phyloP scores from a whole-genome alignment of 2,329 filamentous ascomycete species.

The Botryotinia convoluta region DNA sequence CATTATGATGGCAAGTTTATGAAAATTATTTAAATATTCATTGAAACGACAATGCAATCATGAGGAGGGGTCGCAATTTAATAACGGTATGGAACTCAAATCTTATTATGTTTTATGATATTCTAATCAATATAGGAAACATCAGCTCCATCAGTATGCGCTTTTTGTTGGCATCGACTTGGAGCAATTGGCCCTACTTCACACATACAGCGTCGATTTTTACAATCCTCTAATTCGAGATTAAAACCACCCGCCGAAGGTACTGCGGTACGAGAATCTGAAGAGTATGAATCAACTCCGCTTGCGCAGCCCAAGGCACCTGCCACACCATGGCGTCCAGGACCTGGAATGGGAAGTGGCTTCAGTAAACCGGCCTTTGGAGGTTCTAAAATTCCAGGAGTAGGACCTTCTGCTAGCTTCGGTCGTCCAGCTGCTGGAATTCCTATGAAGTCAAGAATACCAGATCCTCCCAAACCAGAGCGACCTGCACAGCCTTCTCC shows the following conservation, averaged over 20 bases:
- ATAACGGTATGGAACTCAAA: slow-evolving; percentile 28
- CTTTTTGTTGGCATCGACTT: slow-evolving; percentile 38
- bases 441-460: slow-evolving; percentile 15
- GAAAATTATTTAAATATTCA: slow-evolving; percentile 19
- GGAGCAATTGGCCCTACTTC: slow-evolving; percentile 34
- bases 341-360: slow-evolving; percentile 9
- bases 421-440: slow-evolving; percentile 12
- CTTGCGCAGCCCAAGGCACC: background rate
- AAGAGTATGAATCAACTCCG: slow-evolving; percentile 17
- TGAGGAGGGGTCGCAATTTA: slow-evolving; percentile 36
- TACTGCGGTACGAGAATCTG: slow-evolving; percentile 23
- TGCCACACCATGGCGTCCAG: slow-evolving; percentile 27
- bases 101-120: background rate
- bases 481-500: background rate
- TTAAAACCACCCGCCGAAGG: slow-evolving; percentile 31
- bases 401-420: background rate
- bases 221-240: slow-evolving; percentile 35
- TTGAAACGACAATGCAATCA: slow-evolving; percentile 25
- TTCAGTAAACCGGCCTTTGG: background rate
- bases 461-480: slow-evolving; percentile 9
- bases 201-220: slow-evolving; percentile 37
- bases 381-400: slow-evolving; percentile 6
- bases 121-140: slow-evolving; percentile 30
- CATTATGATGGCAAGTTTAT: slow-evolving; percentile 10
- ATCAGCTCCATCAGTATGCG: slow-evolving; percentile 34